phyloP scores from a whole-genome alignment of 1,284 basidiomycete genomes.

The Fereydounia khargensis region DNA sequence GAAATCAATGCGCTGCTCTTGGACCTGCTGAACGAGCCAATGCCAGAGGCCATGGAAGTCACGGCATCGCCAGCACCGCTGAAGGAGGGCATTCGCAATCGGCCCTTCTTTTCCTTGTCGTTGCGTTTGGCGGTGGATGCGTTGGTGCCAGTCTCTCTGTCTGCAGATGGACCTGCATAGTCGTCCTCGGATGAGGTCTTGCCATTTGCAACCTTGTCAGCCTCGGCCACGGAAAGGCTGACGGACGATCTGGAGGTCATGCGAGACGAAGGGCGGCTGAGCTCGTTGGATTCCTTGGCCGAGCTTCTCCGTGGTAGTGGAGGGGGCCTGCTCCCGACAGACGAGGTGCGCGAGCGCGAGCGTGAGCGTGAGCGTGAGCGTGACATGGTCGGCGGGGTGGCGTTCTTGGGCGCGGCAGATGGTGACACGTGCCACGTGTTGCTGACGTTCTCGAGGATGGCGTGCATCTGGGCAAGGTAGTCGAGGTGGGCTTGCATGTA shows the following conservation, averaged over 20 bases:
- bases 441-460: conserved; percentile 38
- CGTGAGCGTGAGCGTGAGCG: conserved; percentile 2
- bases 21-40: conserved; percentile 18
- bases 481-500: conserved; percentile 41
- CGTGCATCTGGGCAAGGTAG: conserved; percentile 33
- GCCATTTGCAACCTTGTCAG: conserved; percentile 4
- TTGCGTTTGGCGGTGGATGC: conserved; percentile 6
- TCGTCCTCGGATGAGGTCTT: neutral
- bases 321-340: conserved; percentile 6
- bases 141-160: too few species aligned
- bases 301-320: conserved; percentile 10
- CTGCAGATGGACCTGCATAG: too few species aligned
- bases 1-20: conserved; percentile 4
- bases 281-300: conserved; percentile 11
- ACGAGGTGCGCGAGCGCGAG: conserved; percentile 6
- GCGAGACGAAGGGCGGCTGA: conserved; percentile 1
- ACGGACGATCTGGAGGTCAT: conserved; percentile 15
- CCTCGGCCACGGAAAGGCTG: too few species aligned
- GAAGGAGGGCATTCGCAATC: conserved; percentile 30
- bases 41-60: conserved; percentile 13
- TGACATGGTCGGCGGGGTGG: neutral
- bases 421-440: conserved; percentile 12
- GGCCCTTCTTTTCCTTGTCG: conserved; percentile 9
- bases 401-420: neutral
- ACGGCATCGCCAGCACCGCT: conserved; percentile 15